A percentile compares a stretch with the other conserved stretches of the same genome.
Evolutionary conservation across 495 filamentous ascomycete genomes (phyloP).

Genomic region (Xylaria palmicola): DNA sequence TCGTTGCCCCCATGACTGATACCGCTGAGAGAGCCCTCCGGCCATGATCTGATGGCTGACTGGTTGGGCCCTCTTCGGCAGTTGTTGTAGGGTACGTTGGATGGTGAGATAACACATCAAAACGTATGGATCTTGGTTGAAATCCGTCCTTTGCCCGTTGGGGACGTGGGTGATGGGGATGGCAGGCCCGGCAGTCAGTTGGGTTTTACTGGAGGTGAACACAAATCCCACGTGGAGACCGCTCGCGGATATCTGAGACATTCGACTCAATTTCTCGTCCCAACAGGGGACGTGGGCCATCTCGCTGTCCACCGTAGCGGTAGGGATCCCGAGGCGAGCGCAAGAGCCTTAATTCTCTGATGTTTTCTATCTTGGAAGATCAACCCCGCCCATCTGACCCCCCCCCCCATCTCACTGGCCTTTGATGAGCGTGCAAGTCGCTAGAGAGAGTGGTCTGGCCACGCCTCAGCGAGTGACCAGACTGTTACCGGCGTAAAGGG

Average conservation of each 20-base stretch:
- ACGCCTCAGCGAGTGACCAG: too few species aligned
- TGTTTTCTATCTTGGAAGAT: not conserved
- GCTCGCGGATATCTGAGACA: conserved; percentile 32
- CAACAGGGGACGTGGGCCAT: not conserved
- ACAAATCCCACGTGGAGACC: conserved; percentile 33
- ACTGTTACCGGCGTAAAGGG: not conserved
- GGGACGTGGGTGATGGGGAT: not conserved
- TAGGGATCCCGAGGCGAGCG: not conserved
- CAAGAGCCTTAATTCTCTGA: not conserved
- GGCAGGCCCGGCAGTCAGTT: conserved; percentile 5
- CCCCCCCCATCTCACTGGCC: not conserved
- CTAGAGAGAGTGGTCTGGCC: not conserved
- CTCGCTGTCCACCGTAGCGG: not conserved
- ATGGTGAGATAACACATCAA: not conserved
- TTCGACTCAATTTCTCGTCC: conserved; percentile 6
- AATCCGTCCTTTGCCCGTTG: too few species aligned
- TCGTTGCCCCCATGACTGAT: not conserved
- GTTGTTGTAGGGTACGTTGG: not conserved
- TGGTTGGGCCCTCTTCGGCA: not conserved
- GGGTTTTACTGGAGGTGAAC: conserved; percentile 23
- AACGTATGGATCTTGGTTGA: too few species aligned
- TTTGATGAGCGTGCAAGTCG: not conserved
- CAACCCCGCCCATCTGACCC: not conserved
- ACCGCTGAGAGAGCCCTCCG: not conserved
- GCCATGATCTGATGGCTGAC: conserved; percentile 9